Conservation (phyloP, 2,329 filamentous ascomycete genomes). For the Hymenoscyphus linearis region DNA sequence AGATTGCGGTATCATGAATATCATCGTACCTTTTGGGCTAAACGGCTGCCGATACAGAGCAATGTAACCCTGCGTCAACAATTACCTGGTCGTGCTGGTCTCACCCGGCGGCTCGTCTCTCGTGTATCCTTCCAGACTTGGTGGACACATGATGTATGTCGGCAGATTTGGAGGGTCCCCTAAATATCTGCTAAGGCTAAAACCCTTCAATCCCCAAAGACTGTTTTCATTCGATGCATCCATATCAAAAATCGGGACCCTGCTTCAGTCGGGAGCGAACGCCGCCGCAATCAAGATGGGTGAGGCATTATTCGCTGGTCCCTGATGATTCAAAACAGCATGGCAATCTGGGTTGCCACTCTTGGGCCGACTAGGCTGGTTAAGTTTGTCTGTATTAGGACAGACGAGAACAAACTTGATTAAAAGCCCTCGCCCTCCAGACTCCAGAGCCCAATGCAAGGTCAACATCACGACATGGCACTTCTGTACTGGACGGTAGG, state of each 20-base stretch:
- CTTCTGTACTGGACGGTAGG: not conserved
- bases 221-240: slow-evolving; percentile 13
- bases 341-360: not conserved
- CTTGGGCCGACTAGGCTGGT: slow-evolving; percentile 5
- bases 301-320: slow-evolving; percentile 5
- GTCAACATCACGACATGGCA: not conserved
- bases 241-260: slow-evolving; percentile 13
- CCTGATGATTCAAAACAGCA: not conserved
- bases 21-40: not conserved
- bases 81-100: not conserved
- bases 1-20: not conserved
- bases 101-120: not conserved
- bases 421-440: not conserved
- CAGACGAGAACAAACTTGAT: slow-evolving; percentile 6
- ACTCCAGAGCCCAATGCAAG: not conserved
- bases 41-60: not conserved
- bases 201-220: slow-evolving; percentile 1
- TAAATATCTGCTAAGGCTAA: slow-evolving; percentile 15
- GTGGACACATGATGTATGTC: slow-evolving; percentile 17
- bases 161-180: slow-evolving; percentile 14
- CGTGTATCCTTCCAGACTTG: not conserved
- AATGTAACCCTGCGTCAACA: not conserved
- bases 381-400: slow-evolving; percentile 6
- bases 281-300: slow-evolving; percentile 4
- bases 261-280: slow-evolving; percentile 14